Percentiles rank a stretch among this genome's conserved stretches.
Evolutionary conservation across 495 filamentous ascomycete genomes (phyloP).

Genomic region (Penicillium goetzii): DNA sequence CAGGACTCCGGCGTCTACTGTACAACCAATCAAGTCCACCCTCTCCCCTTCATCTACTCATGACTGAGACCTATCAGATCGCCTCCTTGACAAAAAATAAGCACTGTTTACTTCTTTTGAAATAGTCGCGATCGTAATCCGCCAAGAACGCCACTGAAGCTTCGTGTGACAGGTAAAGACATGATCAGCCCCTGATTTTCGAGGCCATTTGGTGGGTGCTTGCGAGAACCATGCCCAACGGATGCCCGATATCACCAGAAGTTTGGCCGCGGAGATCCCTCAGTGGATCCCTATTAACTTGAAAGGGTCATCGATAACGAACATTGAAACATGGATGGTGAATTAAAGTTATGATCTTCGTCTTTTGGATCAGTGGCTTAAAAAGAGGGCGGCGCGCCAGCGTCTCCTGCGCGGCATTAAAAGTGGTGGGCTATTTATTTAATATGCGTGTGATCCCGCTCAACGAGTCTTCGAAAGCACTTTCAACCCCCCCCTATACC

Average conservation of each 20-base stretch:
- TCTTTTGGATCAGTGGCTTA: not conserved
- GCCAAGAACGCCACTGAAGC: conserved; percentile 5
- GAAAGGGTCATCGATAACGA: not conserved
- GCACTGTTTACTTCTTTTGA: not conserved
- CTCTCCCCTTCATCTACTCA: not conserved
- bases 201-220: not conserved
- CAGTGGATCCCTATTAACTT: not conserved
- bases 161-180: not conserved
- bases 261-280: conserved; percentile 7
- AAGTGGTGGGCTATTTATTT: not conserved
- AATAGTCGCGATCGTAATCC: not conserved
- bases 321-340: not conserved
- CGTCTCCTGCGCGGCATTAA: not conserved
- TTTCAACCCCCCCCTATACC: not conserved
- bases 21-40: not conserved
- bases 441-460: conserved; percentile 1
- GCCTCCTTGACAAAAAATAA: not conserved
- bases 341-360: conserved; percentile 7
- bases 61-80: not conserved
- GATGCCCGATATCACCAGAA: conserved; percentile 16
- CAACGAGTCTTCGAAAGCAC: not conserved
- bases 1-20: not conserved
- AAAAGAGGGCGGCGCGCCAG: not conserved
- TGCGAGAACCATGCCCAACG: conserved; percentile 13
- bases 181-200: conserved; percentile 12